A percentile compares a stretch with the other conserved stretches of the same genome.
Evolutionary conservation across 805 yeast species (phyloP).

Genomic region (Monosporozyma siamensis): DNA sequence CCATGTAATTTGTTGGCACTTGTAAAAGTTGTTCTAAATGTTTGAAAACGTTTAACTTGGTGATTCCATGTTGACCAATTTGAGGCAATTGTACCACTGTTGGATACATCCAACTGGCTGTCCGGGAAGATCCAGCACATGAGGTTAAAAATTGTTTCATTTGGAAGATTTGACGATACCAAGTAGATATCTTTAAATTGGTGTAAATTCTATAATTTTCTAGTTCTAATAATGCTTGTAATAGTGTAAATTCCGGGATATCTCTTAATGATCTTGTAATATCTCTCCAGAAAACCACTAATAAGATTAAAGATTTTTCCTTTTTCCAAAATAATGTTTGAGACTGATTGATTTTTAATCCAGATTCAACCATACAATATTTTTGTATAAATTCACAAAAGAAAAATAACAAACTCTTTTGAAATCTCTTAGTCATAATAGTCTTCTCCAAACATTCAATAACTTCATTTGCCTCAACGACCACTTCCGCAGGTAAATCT

Average conservation of each 20-base stretch:
- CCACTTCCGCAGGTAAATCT: slow-evolving; percentile 5
- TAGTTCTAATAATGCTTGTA: slow-evolving; percentile 27
- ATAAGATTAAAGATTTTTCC: slow-evolving; percentile 18
- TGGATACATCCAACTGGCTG: slow-evolving; percentile 21
- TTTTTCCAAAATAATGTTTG: slow-evolving; percentile 17
- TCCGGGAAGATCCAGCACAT: slow-evolving; percentile 2
- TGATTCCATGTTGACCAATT: slow-evolving; percentile 14
- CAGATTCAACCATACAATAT: slow-evolving; percentile 19
- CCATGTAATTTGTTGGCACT: slow-evolving; percentile 1
- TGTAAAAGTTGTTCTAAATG: slow-evolving; percentile 11
- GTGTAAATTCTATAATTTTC: slow-evolving; percentile 24
- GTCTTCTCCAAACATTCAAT: slow-evolving; percentile 14
- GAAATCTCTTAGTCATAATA: slow-evolving; percentile 19
- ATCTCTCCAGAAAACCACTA: slow-evolving; percentile 26
- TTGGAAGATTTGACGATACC: slow-evolving; percentile 14
- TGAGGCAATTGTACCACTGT: slow-evolving; percentile 15
- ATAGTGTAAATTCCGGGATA: slow-evolving; percentile 17
- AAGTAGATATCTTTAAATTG: slow-evolving; percentile 18
- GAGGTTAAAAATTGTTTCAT: slow-evolving; percentile 3
- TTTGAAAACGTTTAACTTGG: slow-evolving; percentile 15
- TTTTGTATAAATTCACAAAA: slow-evolving; percentile 25
- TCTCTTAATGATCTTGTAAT: slow-evolving; percentile 22
- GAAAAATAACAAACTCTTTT: slow-evolving; percentile 22
- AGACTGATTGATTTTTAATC: slow-evolving; percentile 13
- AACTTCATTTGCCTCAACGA: slow-evolving; percentile 5